Conservation (phyloP, 495 filamentous ascomycete genomes). For the Elaphomyces granulatus region DNA sequence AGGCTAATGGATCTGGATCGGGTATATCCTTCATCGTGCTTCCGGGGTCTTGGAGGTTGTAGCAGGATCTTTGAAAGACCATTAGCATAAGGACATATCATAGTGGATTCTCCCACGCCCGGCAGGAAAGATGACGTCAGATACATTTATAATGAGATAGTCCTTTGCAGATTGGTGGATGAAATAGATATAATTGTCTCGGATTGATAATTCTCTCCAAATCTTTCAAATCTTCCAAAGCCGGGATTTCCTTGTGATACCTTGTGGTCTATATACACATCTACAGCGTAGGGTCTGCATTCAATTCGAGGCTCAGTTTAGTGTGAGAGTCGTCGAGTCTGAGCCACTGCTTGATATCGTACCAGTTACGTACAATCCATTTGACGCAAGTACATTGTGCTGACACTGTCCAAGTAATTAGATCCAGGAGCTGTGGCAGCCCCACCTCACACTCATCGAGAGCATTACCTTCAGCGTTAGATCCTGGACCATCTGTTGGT, state of each 20-base stretch:
- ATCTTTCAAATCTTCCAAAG: slow-evolving; percentile 2
- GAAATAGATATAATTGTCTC: slow-evolving; percentile 17
- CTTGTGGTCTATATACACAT: slow-evolving; percentile 22
- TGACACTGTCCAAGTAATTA: slow-evolving; percentile 14
- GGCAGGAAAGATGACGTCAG: no score
- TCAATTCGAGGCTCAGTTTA: slow-evolving; percentile 18
- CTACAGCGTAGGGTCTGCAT: slow-evolving; percentile 12
- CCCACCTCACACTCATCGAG: slow-evolving; percentile 33
- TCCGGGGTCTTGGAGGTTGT: no score
- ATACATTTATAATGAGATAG: slow-evolving; percentile 15
- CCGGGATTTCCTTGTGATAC: slow-evolving; percentile 4
- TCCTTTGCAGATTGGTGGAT: slow-evolving; percentile 34
- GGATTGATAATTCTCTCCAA: slow-evolving; percentile 5
- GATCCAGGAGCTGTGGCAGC: slow-evolving; percentile 15
- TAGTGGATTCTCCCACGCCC: no score
- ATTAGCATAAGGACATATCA: no score
- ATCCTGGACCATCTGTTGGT: slow-evolving; percentile 24
- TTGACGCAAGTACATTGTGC: slow-evolving; percentile 9
- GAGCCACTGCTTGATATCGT: slow-evolving; percentile 9
- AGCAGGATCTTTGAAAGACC: no score
- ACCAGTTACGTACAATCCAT: slow-evolving; percentile 18
- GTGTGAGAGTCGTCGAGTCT: no score
- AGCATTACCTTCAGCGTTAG: slow-evolving; percentile 21
- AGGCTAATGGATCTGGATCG: no score
- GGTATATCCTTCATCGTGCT: no score